Evolutionary conservation across 73 alveolate species (phyloP).

Genomic region (Paramecium pentaurelia): DNA sequence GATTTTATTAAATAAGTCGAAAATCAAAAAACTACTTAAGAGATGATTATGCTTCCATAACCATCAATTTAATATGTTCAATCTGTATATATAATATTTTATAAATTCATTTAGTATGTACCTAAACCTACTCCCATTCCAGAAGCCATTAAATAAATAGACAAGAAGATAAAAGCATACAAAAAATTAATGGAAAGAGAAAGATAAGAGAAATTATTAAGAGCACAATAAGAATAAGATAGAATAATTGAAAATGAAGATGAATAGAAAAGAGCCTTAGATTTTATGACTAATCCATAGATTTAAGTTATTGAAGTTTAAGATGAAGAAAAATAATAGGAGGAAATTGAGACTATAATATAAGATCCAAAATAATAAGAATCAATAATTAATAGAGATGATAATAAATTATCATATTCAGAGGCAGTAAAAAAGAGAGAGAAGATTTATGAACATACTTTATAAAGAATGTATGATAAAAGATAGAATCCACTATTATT

Average conservation of each 20-base stretch:
- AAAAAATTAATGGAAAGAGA: background rate
- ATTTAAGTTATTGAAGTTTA: background rate
- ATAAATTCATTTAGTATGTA: background rate
- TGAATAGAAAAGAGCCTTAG: background rate
- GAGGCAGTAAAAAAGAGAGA: slow-evolving; percentile 25
- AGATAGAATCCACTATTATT: slow-evolving; percentile 21
- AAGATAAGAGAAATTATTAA: background rate
- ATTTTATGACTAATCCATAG: background rate
- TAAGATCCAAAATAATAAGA: background rate
- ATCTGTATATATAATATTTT: background rate
- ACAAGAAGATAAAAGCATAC: background rate
- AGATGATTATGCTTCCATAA: background rate
- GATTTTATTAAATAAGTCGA: background rate
- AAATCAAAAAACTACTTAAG: background rate
- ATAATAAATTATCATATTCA: background rate
- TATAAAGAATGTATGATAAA: background rate
- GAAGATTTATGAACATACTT: background rate
- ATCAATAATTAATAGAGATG: background rate
- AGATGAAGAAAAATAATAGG: background rate
- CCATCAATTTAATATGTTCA: background rate
- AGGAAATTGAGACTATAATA: background rate
- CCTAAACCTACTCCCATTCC: slow-evolving; percentile 3
- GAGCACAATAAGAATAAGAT: background rate
- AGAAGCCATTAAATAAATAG: slow-evolving; percentile 12
- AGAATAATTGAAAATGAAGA: background rate